Base-by-base conservation (phyloP, 2,329 filamentous ascomycete genomes). In the Neophaeococcomyces aloes region DNA sequence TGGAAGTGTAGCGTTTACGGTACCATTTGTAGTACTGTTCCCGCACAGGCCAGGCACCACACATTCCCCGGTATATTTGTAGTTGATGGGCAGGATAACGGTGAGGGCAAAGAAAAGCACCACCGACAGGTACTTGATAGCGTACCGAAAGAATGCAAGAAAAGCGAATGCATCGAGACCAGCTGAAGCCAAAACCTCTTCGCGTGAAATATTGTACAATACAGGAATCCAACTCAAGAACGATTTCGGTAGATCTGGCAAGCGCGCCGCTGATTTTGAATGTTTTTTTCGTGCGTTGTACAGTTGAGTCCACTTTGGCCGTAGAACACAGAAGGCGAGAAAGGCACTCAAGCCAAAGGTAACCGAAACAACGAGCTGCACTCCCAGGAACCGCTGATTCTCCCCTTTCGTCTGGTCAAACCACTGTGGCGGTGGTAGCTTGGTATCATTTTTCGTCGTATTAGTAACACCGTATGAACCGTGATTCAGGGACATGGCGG, bases 111-210 rank as follows among this genome's bases (percentile, higher is more conserved):
- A 86, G 62, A 94, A 78, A 45, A 91, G 76, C 56, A 93, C 83
- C 40, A 83, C 68, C 13, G 76, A 68, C 39, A 96, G 80, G 54
- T 95, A 83, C 49, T 83, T 85, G 52, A 87, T 84, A 10, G 89
- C 82, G 78, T 96, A 91, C 61, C 88, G 93, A 72, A 95, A 96
- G 65, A 98, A 98, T 13, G 82, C 77, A 11, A 98, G 72, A 59
- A 98, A 95, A 52, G 95, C 91, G 65, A 86, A 98, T 39, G 91
- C 91, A 67, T 98, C 91, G 38, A 98, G 74, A 0, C 91, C 91
- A 14, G 89, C 89, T 15, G 87, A 89, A 13, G 83, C 80, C 42
- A 98, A 71, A 3, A 98, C 79, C 63, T 96, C 83, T 58, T 94
- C 81, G 53, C 96, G 88, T 1, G 80, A 86, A 48, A 98, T 84